Percentiles rank a stretch among this genome's conserved stretches.
Evolutionary conservation across 2,329 filamentous ascomycete species (phyloP).

Genomic region (Metarhizium brunneum): DNA sequence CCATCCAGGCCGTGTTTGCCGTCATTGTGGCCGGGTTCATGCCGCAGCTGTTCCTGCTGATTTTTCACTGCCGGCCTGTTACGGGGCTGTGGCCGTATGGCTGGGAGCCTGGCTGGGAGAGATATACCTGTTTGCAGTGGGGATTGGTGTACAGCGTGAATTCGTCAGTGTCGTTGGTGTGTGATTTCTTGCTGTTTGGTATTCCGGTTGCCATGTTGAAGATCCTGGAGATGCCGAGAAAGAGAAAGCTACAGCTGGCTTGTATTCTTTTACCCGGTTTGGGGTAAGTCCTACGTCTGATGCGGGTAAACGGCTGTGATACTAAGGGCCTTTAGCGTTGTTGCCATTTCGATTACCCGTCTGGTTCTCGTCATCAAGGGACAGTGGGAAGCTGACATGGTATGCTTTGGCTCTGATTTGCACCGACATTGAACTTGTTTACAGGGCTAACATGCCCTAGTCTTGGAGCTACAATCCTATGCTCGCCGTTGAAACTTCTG

Average conservation of each 20-base stretch:
- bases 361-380: conserved; percentile 37
- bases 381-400: conserved; percentile 34
- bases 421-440: no score
- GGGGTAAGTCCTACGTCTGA: conserved; percentile 23
- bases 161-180: conserved; percentile 37
- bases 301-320: not conserved
- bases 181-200: conserved; percentile 39
- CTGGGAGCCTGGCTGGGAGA: conserved; percentile 29
- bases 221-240: conserved; percentile 31
- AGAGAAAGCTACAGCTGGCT: conserved; percentile 36
- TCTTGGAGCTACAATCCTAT: conserved; percentile 43
- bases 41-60: conserved; percentile 37
- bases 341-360: conserved; percentile 37
- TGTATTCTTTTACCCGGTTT: conserved; percentile 39
- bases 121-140: conserved; percentile 39
- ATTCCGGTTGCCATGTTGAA: conserved; percentile 39
- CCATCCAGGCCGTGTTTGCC: conserved; percentile 25
- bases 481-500: conserved; percentile 38
- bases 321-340: conserved; percentile 25
- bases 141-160: conserved; percentile 42
- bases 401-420: not conserved
- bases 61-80: conserved; percentile 42
- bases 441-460: not conserved
- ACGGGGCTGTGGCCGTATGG: conserved; percentile 42
- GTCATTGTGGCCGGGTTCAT: conserved; percentile 33